Base-by-base conservation (phyloP, 495 filamentous ascomycete species). In the Neurospora sp. region DNA sequence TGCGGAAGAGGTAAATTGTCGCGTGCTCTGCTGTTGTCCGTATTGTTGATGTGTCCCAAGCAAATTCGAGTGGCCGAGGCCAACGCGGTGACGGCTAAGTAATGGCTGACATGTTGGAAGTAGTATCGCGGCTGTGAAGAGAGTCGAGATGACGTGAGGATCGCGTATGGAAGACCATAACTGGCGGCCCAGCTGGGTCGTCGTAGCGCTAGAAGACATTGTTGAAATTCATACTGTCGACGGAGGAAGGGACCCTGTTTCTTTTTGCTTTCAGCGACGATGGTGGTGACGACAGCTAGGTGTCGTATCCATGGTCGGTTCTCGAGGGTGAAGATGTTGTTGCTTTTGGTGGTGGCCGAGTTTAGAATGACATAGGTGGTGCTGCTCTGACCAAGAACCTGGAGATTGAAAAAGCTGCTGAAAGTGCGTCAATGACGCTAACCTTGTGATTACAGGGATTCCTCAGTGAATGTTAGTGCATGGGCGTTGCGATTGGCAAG, bases 161-260 rank as follows among this genome's bases (percentile, higher is more conserved):
- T 81, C 81, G 71, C 82, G 82, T 70, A 85, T 75, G n/a, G 83
- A 80, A 74, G 81, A 78, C 80, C 81, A 84, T 73, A 82, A 72
- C 69, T 82, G 79, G 53, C 83, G 83, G 75, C 82, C 81, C 77
- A 83, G 80, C 78, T 83, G 81, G 77, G 83, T 78, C 74, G 81
- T 78, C 20, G 79, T 78, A 71, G 80, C 76, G 77, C 84, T 84
- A 82, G 80, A 81, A 77, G 81, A 81, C 84, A 85, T 85, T 77
- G 79, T 80, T 77, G 76, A 78, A 79, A 81, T 73, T 78, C 82
- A 84, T 79, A 74, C 77, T 79, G 80, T 65, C 53, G 53, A 65
- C 53, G 12, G 14, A 61, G 27, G 6, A 65, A 35, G 53, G 14
- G 53, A 9, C 27, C 53, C 53, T 16, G 14, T 35, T 65, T 65